phyloP scores from a whole-genome alignment of 139 green algal species.

The Coelastrella sp. region DNA sequence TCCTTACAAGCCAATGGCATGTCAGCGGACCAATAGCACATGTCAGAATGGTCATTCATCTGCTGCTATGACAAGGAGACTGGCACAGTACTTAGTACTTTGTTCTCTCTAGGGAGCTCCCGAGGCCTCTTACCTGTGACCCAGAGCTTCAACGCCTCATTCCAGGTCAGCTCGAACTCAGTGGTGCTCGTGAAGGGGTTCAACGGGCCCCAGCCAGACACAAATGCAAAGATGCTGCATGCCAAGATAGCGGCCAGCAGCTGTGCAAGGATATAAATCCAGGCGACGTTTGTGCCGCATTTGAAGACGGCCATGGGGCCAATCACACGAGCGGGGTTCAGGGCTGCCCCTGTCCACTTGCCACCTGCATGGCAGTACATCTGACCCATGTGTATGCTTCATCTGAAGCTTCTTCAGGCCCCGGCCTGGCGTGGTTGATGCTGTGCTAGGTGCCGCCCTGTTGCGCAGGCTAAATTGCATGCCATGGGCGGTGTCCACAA shows the following conservation, averaged over 20 bases:
- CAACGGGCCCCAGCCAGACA: slow-evolving; percentile 46
- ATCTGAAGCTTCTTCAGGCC: too few relatives aligned
- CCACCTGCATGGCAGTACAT: neutral
- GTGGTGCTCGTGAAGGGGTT: slow-evolving; percentile 2
- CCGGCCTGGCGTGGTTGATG: too few relatives aligned
- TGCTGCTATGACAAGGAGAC: too few relatives aligned
- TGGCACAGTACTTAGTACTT: too few relatives aligned
- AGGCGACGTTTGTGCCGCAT: slow-evolving; percentile 28
- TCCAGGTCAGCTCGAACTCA: slow-evolving; percentile 8
- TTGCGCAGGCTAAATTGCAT: too few relatives aligned
- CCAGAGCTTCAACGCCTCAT: slow-evolving; percentile 35
- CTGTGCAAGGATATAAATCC: slow-evolving; percentile 43
- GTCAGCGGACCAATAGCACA: too few relatives aligned
- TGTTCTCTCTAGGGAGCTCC: too few relatives aligned
- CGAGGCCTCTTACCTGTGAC: neutral
- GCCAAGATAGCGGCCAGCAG: slow-evolving; percentile 34
- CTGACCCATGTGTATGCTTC: too few relatives aligned
- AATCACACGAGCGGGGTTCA: slow-evolving; percentile 53
- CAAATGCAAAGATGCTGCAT: slow-evolving; percentile 48
- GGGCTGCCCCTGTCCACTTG: slow-evolving; percentile 48
- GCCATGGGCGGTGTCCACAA: too few relatives aligned
- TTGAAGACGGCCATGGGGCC: slow-evolving; percentile 51
- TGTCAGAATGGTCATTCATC: too few relatives aligned
- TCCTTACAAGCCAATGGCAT: too few relatives aligned
- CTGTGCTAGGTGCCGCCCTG: too few relatives aligned